Evolutionary conservation across 352 stramenopile genomes (phyloP).

Genomic region (Globisporangium yorkense): DNA sequence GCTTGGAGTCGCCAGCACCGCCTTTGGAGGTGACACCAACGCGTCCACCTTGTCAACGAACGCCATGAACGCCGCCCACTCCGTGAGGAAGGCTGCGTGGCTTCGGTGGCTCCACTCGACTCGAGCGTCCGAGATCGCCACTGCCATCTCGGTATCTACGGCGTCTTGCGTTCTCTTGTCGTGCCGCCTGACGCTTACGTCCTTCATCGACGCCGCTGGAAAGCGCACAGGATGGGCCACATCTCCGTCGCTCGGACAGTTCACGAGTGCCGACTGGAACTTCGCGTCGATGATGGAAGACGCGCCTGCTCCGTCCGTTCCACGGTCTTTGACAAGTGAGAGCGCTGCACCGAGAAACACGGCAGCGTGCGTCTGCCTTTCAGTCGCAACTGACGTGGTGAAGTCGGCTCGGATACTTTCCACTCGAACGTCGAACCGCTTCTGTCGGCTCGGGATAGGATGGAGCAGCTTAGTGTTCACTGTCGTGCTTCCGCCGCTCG

Average conservation of each 20-base stretch:
- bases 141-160: slow-evolving; percentile 22
- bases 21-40: slow-evolving; percentile 26
- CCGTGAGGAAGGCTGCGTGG: slow-evolving; percentile 24
- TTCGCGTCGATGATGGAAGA: slow-evolving; percentile 1
- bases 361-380: slow-evolving; percentile 3
- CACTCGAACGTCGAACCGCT: slow-evolving; percentile 6
- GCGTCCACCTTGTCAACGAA: slow-evolving; percentile 29
- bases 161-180: slow-evolving; percentile 18
- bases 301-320: not conserved
- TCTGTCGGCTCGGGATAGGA: not conserved
- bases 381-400: not conserved
- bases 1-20: not conserved
- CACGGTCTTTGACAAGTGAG: slow-evolving; percentile 3
- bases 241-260: slow-evolving; percentile 4
- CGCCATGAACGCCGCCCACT: slow-evolving; percentile 20
- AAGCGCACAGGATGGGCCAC: not conserved
- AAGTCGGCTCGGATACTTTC: slow-evolving; percentile 5
- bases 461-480: slow-evolving; percentile 1
- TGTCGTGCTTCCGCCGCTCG: slow-evolving; percentile 1
- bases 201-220: slow-evolving; percentile 7
- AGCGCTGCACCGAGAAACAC: slow-evolving; percentile 12
- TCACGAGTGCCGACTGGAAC: slow-evolving; percentile 14
- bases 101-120: slow-evolving; percentile 29
- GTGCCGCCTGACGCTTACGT: slow-evolving; percentile 20
- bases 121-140: slow-evolving; percentile 20